These are phyloP conservation scores for Wickerhamomyces silvicola DNA, from an alignment of 805 yeast species.

Conservation along the genomic window DNA sequence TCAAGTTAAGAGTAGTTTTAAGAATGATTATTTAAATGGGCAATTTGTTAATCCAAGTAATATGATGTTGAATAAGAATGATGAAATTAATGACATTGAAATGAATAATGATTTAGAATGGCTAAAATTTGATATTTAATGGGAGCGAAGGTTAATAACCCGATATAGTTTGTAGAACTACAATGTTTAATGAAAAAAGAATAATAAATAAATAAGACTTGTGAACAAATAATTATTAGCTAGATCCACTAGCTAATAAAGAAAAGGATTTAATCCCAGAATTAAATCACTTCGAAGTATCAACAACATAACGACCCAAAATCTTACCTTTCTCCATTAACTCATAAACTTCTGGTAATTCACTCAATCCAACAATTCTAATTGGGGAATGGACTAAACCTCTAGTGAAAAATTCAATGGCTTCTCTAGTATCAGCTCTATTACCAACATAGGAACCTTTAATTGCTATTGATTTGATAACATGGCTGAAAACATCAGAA, in stretches of 20 bases:
- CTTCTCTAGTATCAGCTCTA: constrained; percentile 78
- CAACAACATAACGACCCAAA: constrained; percentile 60
- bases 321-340: constrained; percentile 59
- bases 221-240: too few species aligned
- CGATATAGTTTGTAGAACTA: too few species aligned
- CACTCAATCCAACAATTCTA: constrained; percentile 50
- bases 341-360: constrained; percentile 45
- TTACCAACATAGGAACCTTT: constrained; percentile 83
- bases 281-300: constrained; percentile 37
- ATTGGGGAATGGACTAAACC: constrained; percentile 62
- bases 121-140: constrained; percentile 23
- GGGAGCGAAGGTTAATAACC: too few species aligned
- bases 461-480: constrained; percentile 61
- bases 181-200: background rate
- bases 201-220: too few species aligned
- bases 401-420: constrained; percentile 61
- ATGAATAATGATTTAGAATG: constrained; percentile 22
- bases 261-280: too few species aligned
- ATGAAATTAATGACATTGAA: constrained; percentile 13
- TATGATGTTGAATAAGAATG: constrained; percentile 7
- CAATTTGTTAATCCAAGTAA: constrained; percentile 9
- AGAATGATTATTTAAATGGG: background rate
- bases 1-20: constrained; percentile 9
- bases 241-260: too few species aligned
- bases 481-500: constrained; percentile 64